phyloP scores from a whole-genome alignment of 148 eudicot species.

The Dysphania ambrosioides region DNA sequence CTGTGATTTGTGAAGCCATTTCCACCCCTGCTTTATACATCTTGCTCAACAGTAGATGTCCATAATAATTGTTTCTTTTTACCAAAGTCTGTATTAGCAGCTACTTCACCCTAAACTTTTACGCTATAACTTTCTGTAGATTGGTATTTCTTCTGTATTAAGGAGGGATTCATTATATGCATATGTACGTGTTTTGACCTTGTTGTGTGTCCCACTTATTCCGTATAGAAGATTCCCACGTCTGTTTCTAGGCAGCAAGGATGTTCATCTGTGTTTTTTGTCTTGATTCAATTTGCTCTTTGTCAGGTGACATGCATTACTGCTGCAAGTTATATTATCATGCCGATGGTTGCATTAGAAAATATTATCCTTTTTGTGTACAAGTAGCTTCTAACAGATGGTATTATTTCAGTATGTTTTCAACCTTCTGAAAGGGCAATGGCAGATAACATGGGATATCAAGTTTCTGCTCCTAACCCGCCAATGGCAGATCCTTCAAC shows the following conservation, averaged over 20 bases:
- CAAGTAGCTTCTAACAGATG: slow-evolving; percentile 8
- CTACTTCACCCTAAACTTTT: background rate
- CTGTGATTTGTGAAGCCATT: background rate
- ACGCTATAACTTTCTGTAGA: background rate
- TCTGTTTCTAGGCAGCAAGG: background rate
- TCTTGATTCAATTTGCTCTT: background rate
- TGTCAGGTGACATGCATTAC: background rate
- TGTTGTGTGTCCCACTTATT: too few species aligned
- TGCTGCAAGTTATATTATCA: background rate
- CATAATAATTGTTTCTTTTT: background rate
- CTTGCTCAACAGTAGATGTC: background rate
- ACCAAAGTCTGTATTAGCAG: background rate
- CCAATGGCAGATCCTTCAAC: slow-evolving; percentile 41
- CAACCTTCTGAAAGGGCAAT: slow-evolving; percentile 59
- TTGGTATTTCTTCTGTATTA: background rate
- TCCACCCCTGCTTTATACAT: background rate
- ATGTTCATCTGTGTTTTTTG: background rate
- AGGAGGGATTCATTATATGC: background rate
- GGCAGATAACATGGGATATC: slow-evolving; percentile 48
- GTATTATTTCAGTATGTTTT: slow-evolving; percentile 51
- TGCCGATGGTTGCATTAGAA: background rate
- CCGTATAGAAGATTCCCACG: background rate
- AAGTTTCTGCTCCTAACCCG: slow-evolving; percentile 44
- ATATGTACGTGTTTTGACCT: background rate
- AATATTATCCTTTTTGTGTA: background rate